Percentiles rank a stretch among this genome's conserved stretches.
phyloP scores from a whole-genome alignment of 2,329 filamentous ascomycete species.

The Paracamarosporium sp. region DNA sequence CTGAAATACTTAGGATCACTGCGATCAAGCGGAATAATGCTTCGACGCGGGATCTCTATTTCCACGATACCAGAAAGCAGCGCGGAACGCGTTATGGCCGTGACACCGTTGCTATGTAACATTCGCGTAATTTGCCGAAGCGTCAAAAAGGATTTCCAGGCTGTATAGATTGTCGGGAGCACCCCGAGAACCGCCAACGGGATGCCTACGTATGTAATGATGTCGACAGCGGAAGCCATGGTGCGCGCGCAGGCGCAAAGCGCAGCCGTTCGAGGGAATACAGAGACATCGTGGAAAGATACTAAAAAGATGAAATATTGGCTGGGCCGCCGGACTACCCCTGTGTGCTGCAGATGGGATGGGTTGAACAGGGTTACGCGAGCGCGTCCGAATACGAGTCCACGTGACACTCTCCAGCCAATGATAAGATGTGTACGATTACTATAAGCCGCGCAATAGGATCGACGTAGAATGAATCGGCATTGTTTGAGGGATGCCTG shows the following conservation, averaged over 20 bases:
- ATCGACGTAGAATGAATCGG: too few species aligned
- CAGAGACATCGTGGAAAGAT: not conserved
- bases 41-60: conserved; percentile 69
- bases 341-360: conserved; percentile 1
- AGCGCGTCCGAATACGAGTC: conserved; percentile 3
- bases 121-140: conserved; percentile 66
- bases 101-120: conserved; percentile 62
- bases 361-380: conserved; percentile 3
- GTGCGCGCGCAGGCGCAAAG: not conserved
- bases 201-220: conserved; percentile 46
- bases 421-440: not conserved
- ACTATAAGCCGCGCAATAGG: too few species aligned
- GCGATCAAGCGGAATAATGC: conserved; percentile 66
- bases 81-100: conserved; percentile 67
- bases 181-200: conserved; percentile 68
- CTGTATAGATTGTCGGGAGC: conserved; percentile 72
- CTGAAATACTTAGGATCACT: conserved; percentile 66
- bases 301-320: not conserved
- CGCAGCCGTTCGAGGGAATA: not conserved
- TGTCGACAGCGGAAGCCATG: conserved; percentile 22
- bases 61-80: conserved; percentile 72
- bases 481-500: too few species aligned
- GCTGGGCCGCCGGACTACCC: not conserved
- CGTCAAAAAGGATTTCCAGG: conserved; percentile 64
- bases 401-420: not conserved